Evolutionary conservation across 1,284 basidiomycete genomes (phyloP).

Genomic region (Blastosporella zonata): DNA sequence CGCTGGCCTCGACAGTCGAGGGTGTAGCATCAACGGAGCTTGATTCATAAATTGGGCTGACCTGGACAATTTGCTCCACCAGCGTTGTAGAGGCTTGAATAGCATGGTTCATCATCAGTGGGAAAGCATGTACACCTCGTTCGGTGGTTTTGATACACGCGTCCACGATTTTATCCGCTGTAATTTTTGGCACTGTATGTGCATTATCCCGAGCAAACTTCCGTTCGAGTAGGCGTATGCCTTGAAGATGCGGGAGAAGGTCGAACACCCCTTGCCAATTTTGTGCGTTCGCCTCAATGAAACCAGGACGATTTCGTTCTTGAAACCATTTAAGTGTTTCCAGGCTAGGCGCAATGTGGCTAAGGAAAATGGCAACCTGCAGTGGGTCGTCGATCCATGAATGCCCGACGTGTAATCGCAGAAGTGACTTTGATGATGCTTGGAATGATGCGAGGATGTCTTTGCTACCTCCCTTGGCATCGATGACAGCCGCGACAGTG

Average conservation of each 20-base stretch:
- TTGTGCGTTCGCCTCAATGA: constrained; percentile 59
- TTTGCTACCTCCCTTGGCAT: constrained; percentile 48
- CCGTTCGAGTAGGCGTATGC: constrained; percentile 58
- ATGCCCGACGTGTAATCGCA: constrained; percentile 68
- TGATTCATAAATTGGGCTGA: constrained; percentile 39
- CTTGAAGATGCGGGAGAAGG: constrained; percentile 65
- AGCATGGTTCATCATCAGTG: constrained; percentile 39
- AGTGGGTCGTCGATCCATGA: constrained; percentile 68
- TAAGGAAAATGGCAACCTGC: constrained; percentile 64
- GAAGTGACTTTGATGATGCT: constrained; percentile 59
- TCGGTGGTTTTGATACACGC: constrained; percentile 47
- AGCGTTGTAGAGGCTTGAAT: constrained; percentile 49
- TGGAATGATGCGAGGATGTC: constrained; percentile 43
- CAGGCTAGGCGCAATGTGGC: constrained; percentile 68
- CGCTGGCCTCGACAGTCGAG: constrained; percentile 27
- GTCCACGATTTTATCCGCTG: constrained; percentile 51
- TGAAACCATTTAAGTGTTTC: constrained; percentile 71
- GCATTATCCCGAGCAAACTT: constrained; percentile 36
- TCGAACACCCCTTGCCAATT: constrained; percentile 68
- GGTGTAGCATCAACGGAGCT: constrained; percentile 47
- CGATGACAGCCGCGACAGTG: constrained; percentile 60
- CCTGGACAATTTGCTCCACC: constrained; percentile 44
- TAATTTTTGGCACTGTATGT: constrained; percentile 27
- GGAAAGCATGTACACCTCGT: constrained; percentile 46
- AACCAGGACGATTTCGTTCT: constrained; percentile 68